Evolutionary conservation across 2,329 filamentous ascomycete genomes (phyloP).

Genomic region (Calonectria hongkongensis): DNA sequence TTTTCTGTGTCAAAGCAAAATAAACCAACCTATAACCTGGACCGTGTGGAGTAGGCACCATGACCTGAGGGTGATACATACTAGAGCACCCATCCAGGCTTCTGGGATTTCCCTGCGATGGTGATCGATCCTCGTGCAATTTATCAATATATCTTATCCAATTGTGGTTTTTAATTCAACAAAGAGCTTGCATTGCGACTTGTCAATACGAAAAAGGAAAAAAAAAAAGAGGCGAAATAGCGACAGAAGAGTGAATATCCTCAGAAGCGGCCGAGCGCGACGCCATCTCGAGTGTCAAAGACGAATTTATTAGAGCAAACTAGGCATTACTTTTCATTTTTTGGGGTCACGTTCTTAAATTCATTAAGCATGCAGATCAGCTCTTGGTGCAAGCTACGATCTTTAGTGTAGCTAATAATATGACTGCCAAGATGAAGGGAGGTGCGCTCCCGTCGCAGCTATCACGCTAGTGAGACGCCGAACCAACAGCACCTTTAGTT

Average conservation of each 20-base stretch:
- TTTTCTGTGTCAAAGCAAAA: too few relatives aligned
- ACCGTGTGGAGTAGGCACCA: constrained; percentile 7
- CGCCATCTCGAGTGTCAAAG: neutral
- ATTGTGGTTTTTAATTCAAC: neutral
- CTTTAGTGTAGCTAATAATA: neutral
- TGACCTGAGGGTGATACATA: constrained; percentile 16
- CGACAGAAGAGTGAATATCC: neutral
- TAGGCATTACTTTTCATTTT: neutral
- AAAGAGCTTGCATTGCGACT: neutral
- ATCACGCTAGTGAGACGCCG: constrained; percentile 21
- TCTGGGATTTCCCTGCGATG: constrained; percentile 1
- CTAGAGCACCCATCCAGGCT: neutral
- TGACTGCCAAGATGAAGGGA: constrained; percentile 25
- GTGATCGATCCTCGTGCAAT: constrained; percentile 3
- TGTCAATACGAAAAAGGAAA: constrained; percentile 6
- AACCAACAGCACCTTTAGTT: neutral
- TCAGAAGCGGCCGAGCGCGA: neutral
- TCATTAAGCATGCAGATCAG: constrained; percentile 22
- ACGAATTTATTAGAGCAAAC: neutral
- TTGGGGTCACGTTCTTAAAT: constrained; percentile 4
- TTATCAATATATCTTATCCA: neutral
- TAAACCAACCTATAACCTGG: neutral
- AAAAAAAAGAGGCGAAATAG: neutral
- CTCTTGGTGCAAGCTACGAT: neutral
- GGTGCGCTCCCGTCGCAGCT: constrained; percentile 18